Conservation (phyloP, 83 land plant genomes). For the Picea mariana region DNA sequence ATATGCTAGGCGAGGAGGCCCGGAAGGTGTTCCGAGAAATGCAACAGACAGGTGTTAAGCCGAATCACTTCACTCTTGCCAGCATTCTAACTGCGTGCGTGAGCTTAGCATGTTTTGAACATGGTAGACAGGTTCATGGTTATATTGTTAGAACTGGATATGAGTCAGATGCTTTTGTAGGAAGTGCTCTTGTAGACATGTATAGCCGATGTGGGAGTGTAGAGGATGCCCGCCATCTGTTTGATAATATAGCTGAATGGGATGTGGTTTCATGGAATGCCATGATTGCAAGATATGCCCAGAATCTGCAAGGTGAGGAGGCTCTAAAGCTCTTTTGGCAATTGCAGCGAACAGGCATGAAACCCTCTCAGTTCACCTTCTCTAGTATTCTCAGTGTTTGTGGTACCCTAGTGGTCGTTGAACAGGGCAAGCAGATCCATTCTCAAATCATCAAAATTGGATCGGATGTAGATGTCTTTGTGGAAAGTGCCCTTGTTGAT, state of each 20-base stretch:
- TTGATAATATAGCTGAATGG: constrained; percentile 18
- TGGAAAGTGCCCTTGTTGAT: constrained; percentile 34
- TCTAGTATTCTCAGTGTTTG: constrained; percentile 29
- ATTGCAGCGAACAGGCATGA: constrained; percentile 27
- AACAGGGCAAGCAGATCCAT: constrained; percentile 38
- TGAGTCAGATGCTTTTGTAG: constrained; percentile 12
- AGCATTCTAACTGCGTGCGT: neutral
- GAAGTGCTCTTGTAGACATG: constrained; percentile 17
- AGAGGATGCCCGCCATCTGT: constrained; percentile 29
- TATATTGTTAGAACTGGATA: neutral
- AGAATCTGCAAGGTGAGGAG: constrained; percentile 17
- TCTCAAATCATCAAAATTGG: constrained; percentile 18
- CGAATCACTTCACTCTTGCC: constrained; percentile 1
- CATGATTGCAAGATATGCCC: constrained; percentile 36
- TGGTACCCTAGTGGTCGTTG: neutral
- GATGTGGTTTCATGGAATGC: constrained; percentile 56
- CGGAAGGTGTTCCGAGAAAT: constrained; percentile 4
- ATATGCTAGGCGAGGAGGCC: neutral
- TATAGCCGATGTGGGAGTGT: constrained; percentile 15
- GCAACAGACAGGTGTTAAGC: neutral
- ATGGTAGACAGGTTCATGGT: constrained; percentile 15
- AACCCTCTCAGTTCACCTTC: constrained; percentile 37
- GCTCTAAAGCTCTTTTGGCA: constrained; percentile 24
- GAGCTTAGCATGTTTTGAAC: neutral
- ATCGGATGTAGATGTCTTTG: constrained; percentile 15